Evolutionary conservation across 345 rosid genomes (phyloP), one percentile per base, ranked within the genome.

Genomic region (Schrenkiella parvula): DNA sequence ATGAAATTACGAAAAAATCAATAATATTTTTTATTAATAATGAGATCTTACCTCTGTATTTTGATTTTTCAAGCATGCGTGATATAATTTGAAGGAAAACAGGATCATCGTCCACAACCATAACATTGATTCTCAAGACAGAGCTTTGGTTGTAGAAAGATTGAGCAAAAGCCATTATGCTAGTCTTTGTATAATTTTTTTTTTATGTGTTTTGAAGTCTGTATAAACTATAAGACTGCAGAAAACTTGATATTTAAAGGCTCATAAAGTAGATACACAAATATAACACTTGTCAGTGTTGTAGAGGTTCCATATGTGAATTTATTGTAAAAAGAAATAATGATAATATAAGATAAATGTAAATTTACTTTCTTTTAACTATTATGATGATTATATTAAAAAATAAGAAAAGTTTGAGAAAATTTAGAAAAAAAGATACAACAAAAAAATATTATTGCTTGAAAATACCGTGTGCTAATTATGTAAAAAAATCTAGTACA

Each of bases 81-180:
- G 92, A 79, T 28, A 85, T 70, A 21, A 87, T 11, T n/a, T 75
- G 14, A n/a, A 85, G 88, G 39, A 80, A 79, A 1, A 82, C 69
- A 26, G 74, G 58, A 80, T 89, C 92, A 52, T 89, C 95, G 35
- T 89, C 96, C 22, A 89, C 95, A 15, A 87, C 79, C 78, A 88
- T 50, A 71, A 89, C 55, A 22, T 70, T 79, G 44, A 84, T 61
- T 8, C 23, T 83, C 19, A 43, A 14, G 28, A 72, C 11, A 35
- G 85, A 17, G 58, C 13, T 66, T 48, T 60, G 52, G 59, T 68
- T 76, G 29, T 50, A 2, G 60, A 61, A 13, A 23, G 77, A 57
- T 61, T 53, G 79, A 76, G 43, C 41, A 35, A 38, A 56, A 70
- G 31, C 32, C 80, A 76, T 76, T 64, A 12, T 70, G 14, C 52